A percentile compares a stretch with the other conserved stretches of the same genome.
Conservation (phyloP, 1,139 yeast genomes). For the Candida sp. region DNA sequence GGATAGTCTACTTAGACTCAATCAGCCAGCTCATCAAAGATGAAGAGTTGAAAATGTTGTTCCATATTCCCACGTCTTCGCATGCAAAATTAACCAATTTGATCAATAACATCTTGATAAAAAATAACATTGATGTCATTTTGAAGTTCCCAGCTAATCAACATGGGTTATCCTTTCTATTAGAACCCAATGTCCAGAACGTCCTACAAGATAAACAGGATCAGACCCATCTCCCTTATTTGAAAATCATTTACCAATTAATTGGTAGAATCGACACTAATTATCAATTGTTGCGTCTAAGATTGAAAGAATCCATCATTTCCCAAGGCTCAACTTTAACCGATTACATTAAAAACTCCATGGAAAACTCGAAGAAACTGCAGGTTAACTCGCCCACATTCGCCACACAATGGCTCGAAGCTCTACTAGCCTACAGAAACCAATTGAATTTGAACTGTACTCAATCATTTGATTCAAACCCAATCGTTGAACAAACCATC, state of each 20-base stretch:
- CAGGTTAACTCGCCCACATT: conserved; percentile 34
- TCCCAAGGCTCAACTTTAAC: conserved; percentile 34
- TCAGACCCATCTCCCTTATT: conserved; percentile 15
- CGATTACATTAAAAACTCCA: conserved; percentile 20
- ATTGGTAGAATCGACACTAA: conserved; percentile 53
- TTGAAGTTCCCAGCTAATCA: conserved; percentile 43
- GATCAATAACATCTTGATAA: conserved; percentile 61
- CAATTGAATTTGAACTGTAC: conserved; percentile 48
- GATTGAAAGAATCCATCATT: conserved; percentile 47
- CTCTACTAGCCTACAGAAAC: conserved; percentile 51
- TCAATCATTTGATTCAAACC: conserved; percentile 48
- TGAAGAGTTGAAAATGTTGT: conserved; percentile 53
- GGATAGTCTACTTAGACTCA: conserved; percentile 53
- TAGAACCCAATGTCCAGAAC: conserved; percentile 29
- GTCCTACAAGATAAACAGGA: conserved; percentile 14
- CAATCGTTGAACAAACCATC: conserved; percentile 50
- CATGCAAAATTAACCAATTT: conserved; percentile 50
- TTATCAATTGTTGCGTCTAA: conserved; percentile 45
- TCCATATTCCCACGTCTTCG: conserved; percentile 55
- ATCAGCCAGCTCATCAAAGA: conserved; percentile 52
- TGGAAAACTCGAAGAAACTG: conserved; percentile 7
- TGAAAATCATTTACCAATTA: conserved; percentile 48
- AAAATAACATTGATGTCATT: conserved; percentile 49
- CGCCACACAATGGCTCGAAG: conserved; percentile 71
- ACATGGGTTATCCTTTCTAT: conserved; percentile 60